A percentile compares a stretch with the other conserved stretches of the same genome.
These are phyloP conservation scores for Didymella pinodella DNA, from an alignment of 2,329 filamentous ascomycete genomes.

Conservation along the genomic window DNA sequence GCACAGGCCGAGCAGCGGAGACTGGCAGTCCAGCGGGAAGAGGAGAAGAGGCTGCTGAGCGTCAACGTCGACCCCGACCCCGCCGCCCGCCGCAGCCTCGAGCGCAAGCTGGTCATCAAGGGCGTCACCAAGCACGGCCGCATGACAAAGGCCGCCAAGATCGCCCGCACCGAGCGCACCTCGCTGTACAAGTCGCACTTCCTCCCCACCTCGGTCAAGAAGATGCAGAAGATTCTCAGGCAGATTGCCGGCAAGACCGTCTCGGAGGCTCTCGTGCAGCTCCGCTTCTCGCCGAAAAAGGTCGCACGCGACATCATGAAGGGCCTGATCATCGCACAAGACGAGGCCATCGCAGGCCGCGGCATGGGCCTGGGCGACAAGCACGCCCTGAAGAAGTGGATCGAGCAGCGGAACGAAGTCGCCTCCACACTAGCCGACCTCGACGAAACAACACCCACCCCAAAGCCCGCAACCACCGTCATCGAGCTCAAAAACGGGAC, in stretches of 20 bases:
- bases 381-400: slow-evolving; percentile 32
- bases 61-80: slow-evolving; percentile 75
- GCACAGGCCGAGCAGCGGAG: slow-evolving; percentile 19
- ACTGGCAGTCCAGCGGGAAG: slow-evolving; percentile 21
- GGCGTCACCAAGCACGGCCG: slow-evolving; percentile 74
- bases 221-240: slow-evolving; percentile 82
- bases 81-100: slow-evolving; percentile 73
- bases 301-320: slow-evolving; percentile 79
- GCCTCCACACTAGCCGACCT: slow-evolving; percentile 20
- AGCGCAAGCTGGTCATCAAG: slow-evolving; percentile 83
- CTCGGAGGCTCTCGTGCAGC: slow-evolving; percentile 91
- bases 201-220: slow-evolving; percentile 89
- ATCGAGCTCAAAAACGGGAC: slow-evolving; percentile 80
- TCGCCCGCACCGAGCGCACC: slow-evolving; percentile 71
- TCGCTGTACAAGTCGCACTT: slow-evolving; percentile 69
- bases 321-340: slow-evolving; percentile 81
- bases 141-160: slow-evolving; percentile 69
- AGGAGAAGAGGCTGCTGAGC: slow-evolving; percentile 64
- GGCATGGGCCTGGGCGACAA: slow-evolving; percentile 78
- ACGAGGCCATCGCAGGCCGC: slow-evolving; percentile 77
- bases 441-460: slow-evolving; percentile 38
- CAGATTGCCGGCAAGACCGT: slow-evolving; percentile 95
- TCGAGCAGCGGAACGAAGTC: slow-evolving; percentile 24
- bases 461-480: slow-evolving; percentile 51
- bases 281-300: slow-evolving; percentile 96